Evolutionary conservation across 768 basidiomycete species (phyloP), one percentile per base, ranked within the genome.

Genomic region (Suillus subaureus): DNA sequence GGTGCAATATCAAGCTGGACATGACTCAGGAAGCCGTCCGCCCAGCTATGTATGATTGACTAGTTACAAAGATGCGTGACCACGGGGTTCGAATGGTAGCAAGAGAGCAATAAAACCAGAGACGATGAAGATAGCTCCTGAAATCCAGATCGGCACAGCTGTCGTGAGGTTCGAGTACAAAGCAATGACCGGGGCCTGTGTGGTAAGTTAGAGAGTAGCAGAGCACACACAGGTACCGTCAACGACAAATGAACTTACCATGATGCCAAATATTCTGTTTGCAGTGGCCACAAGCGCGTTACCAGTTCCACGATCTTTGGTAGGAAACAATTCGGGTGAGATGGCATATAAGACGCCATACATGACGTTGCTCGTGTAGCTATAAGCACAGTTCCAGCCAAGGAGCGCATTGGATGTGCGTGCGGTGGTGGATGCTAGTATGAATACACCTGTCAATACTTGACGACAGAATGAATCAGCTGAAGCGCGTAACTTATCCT

Each of bases 311-410:
- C 85, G 77, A 57, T 83, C 79, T 64, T 77, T 82, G 4, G 85
- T 83, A 16, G 85, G 85, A 75, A 87, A 86, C 23, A 87, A 65
- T 70, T 87, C 84, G 23, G 85, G 85, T 45, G 77, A 80, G 61
- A 79, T 33, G 8, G 77, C 78, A 47, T 81, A 80, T 63, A 82
- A 68, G 11, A 82, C 81, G 61, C 84, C 85, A 64, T 86, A 86
- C 84, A 85, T 86, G 62, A 85, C 72, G 70, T 87, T 87, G 64
- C 79, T 81, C 62, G 82, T 82, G 74, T 87, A 87, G 54, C 79
- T 82, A 75, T 85, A 87, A 18, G 78, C 84, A 67, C 87, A 87
- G 65, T 87, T 86, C 85, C 84, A 87, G 21, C 80, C 85, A 8
- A 89, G 81, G 11, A 88, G 73, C 11, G 81, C 79, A 55, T 83